phyloP scores from a whole-genome alignment of 1,284 basidiomycete species.

The Tremellales sp. region DNA sequence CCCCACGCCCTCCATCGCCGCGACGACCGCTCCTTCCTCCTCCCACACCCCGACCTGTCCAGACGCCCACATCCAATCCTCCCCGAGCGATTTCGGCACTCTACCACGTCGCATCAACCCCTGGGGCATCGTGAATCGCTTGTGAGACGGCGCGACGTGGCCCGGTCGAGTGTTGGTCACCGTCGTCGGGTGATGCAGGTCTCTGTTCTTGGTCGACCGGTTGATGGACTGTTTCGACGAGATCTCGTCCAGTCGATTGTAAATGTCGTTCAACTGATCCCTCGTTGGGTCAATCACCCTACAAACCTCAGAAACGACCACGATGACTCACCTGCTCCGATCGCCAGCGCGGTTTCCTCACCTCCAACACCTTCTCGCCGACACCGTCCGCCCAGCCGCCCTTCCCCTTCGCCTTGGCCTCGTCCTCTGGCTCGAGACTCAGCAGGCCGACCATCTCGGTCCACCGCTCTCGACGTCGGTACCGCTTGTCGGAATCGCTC shows the following conservation, averaged over 20 bases:
- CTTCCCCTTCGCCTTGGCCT: neutral
- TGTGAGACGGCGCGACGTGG: constrained; percentile 33
- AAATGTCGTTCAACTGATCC: constrained; percentile 34
- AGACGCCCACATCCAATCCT: constrained; percentile 32
- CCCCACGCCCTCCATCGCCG: too few species aligned
- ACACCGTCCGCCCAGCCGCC: constrained; percentile 48
- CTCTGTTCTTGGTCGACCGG: constrained; percentile 13
- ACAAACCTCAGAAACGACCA: neutral
- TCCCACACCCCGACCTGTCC: constrained; percentile 16
- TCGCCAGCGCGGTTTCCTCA: constrained; percentile 51
- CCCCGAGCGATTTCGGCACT: constrained; percentile 21
- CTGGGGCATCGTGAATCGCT: constrained; percentile 22
- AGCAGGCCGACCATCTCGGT: neutral
- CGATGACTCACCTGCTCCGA: constrained; percentile 26
- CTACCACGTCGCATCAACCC: constrained; percentile 22
- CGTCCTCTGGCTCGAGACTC: neutral
- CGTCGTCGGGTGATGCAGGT: neutral
- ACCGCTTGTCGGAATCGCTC: constrained; percentile 1
- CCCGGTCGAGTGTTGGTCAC: constrained; percentile 16
- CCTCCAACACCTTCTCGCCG: constrained; percentile 69
- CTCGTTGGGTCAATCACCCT: neutral
- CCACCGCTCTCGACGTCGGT: constrained; percentile 9
- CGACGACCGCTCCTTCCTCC: neutral
- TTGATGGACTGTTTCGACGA: constrained; percentile 8
- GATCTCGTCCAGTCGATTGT: constrained; percentile 33